Base-by-base conservation (phyloP, 1,284 basidiomycete species). In the Ganoderma resinaceum region DNA sequence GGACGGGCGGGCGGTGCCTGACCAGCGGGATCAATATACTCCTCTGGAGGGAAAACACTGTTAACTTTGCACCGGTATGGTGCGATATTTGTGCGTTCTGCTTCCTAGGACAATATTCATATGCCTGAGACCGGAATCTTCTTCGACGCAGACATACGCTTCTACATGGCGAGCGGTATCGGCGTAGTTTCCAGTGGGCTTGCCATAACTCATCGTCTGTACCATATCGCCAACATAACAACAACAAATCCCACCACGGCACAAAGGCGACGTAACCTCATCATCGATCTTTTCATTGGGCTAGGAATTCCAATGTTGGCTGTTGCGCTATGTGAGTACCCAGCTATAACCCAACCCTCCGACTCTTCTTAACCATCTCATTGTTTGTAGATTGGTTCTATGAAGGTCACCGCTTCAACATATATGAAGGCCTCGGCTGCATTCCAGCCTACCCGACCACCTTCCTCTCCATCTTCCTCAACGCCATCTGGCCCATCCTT, bases 131-230 rank as follows among this genome's bases (percentile, higher is more conserved):
- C 33, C n/a, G n/a, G n/a, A n/a, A n/a, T n/a, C 33, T 9, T 35
- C 33, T n/a, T n/a, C 9, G 33, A 18, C 23, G 5, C 63, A 86
- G 84, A 78, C 7, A 76, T 79, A 14, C 82, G 81, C 61, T 71
- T 87, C 40, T 73, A 73, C 1, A 70, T 81, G 5, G 83, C 74
- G 0, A 62, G 79, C 0, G 73, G 75, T 2, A 76, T 83, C 2
- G 87, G 81, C 2, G 74, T 88, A 7, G 77, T 84, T 3, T 80
- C 82, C 2, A 77, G 83, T 0, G 81, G 81, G 23, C 79, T 87
- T 1, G 83, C 83, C 66, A 85, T 87, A 74, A 85, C 83, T 65
- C 83, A 83, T 6, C 82, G 85, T 12, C 78, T 89, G 8, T 86
- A 84, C 68, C 78, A 81, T 46, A 85, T 88, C 60, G 81, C 86